A percentile compares a stretch with the other conserved stretches of the same genome.
Conservation (phyloP, 2,329 filamentous ascomycete species). For the Didymella exigua region DNA sequence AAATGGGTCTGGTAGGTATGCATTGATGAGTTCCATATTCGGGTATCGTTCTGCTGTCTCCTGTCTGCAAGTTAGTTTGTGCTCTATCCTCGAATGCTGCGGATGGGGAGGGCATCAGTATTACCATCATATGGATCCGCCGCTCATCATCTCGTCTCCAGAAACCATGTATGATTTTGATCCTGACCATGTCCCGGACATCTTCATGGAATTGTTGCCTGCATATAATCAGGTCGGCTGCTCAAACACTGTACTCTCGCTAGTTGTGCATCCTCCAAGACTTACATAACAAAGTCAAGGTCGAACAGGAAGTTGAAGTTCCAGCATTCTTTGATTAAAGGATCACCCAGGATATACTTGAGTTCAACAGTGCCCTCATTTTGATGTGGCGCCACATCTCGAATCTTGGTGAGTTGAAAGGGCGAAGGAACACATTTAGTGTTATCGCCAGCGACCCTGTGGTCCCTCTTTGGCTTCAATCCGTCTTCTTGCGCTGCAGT, state of each 20-base stretch:
- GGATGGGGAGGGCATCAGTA: neutral
- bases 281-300: constrained; percentile 64
- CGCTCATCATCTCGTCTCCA: constrained; percentile 71
- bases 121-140: constrained; percentile 62
- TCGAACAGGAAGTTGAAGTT: constrained; percentile 73
- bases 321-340: constrained; percentile 74
- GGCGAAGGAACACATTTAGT: constrained; percentile 61
- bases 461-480: neutral
- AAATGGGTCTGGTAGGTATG: constrained; percentile 82
- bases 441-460: neutral
- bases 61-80: constrained; percentile 49
- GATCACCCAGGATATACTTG: constrained; percentile 72
- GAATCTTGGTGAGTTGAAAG: constrained; percentile 72
- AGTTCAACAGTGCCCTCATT: constrained; percentile 72
- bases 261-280: neutral
- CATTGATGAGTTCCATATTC: constrained; percentile 73
- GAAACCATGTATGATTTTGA: constrained; percentile 68
- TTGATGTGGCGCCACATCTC: constrained; percentile 62
- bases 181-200: constrained; percentile 57
- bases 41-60: constrained; percentile 64
- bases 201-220: constrained; percentile 62
- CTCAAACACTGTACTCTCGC: neutral
- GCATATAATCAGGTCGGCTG: constrained; percentile 8
- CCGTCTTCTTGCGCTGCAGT: neutral
- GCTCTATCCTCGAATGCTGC: neutral